Evolutionary conservation across 768 basidiomycete species (phyloP).

Genomic region (Pholiota conissans): DNA sequence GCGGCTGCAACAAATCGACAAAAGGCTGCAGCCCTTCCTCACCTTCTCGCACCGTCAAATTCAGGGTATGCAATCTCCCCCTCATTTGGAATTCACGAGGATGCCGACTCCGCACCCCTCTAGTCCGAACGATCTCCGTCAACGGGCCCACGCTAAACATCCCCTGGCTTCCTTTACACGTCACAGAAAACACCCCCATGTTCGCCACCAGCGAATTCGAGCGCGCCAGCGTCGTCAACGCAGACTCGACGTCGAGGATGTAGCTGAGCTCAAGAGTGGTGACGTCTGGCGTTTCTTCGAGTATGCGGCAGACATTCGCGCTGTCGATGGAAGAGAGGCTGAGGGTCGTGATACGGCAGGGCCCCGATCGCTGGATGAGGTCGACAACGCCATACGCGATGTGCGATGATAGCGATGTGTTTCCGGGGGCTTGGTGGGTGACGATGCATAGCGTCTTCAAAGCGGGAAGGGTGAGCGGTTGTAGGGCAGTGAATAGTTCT

Average conservation of each 20-base stretch:
- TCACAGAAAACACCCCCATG: conserved; percentile 3
- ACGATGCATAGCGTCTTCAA: conserved; percentile 1
- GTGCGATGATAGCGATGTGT: neutral
- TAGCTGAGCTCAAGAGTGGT: conserved; percentile 3
- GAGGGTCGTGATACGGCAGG: conserved; percentile 8
- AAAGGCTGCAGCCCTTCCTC: neutral
- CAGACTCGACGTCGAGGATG: conserved; percentile 3
- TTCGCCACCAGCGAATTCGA: conserved; percentile 1
- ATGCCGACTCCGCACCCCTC: neutral
- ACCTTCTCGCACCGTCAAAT: neutral
- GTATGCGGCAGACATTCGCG: conserved; percentile 3
- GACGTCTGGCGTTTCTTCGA: conserved; percentile 5
- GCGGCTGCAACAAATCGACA: neutral
- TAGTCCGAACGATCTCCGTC: neutral
- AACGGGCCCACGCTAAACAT: conserved; percentile 4
- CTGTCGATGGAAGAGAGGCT: conserved; percentile 7
- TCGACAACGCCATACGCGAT: conserved; percentile 5
- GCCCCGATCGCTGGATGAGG: conserved; percentile 7
- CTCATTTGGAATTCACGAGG: neutral
- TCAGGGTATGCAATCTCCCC: neutral
- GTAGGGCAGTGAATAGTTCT: conserved; percentile 8
- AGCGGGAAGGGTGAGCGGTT: conserved; percentile 8
- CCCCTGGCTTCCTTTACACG: conserved; percentile 9
- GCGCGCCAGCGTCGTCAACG: conserved; percentile 4
- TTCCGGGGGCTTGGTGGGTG: neutral